Percentiles rank a stretch among this genome's conserved stretches.
Conservation (phyloP, 352 stramenopile genomes). For the Blastocystis hominis region DNA sequence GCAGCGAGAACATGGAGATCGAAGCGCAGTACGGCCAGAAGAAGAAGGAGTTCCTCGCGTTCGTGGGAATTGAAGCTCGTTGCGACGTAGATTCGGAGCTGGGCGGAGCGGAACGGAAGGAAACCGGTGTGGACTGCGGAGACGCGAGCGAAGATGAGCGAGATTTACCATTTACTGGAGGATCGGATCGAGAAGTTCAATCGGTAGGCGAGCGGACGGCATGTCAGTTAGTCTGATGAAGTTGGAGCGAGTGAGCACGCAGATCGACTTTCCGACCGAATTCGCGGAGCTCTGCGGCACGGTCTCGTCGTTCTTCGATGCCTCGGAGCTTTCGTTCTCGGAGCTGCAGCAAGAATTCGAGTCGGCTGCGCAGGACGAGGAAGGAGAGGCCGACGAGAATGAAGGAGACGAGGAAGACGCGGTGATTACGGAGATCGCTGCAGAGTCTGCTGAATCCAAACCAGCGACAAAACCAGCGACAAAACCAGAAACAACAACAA, state of each 20-base stretch:
- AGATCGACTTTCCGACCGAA: constrained; percentile 21
- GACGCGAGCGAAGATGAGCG: not conserved
- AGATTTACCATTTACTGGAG: constrained; percentile 25
- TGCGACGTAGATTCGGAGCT: constrained; percentile 12
- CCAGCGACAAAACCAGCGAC: not conserved
- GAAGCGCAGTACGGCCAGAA: not conserved
- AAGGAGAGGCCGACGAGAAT: not conserved
- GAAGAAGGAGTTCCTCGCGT: not conserved
- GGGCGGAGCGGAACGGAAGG: not conserved
- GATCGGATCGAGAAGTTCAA: constrained; percentile 8
- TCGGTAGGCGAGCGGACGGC: not conserved
- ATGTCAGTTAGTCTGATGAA: constrained; percentile 16
- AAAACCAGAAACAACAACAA: no score
- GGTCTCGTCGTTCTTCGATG: not conserved
- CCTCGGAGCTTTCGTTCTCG: not conserved
- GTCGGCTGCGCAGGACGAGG: constrained; percentile 2
- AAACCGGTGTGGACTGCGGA: constrained; percentile 6
- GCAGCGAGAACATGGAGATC: not conserved
- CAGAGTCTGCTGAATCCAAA: not conserved
- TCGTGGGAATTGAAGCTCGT: not conserved
- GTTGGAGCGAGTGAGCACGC: not conserved
- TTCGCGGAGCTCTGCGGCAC: not conserved
- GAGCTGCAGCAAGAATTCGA: constrained; percentile 50
- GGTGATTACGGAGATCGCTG: not conserved
- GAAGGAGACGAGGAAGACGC: constrained; percentile 15